Conservation (phyloP, 1,284 basidiomycete species). For the Porodaedalea pini region DNA sequence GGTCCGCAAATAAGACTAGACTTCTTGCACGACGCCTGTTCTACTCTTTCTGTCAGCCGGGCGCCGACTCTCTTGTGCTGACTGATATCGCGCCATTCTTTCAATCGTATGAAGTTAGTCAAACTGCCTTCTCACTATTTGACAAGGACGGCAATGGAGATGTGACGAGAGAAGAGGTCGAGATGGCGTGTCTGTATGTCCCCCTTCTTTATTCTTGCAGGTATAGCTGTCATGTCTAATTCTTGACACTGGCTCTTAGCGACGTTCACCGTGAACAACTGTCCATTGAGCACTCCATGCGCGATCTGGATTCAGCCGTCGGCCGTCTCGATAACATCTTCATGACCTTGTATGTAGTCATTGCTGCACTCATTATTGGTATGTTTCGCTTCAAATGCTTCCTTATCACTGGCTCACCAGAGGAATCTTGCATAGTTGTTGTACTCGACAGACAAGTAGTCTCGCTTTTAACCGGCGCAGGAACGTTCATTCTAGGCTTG, state of each 20-base stretch:
- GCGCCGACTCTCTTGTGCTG: constrained; percentile 56
- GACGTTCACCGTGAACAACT: constrained; percentile 85
- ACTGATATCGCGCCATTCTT: constrained; percentile 78
- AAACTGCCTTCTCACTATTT: constrained; percentile 68
- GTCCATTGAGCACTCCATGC: constrained; percentile 84
- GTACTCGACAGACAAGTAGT: constrained; percentile 64
- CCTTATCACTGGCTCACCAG: background rate
- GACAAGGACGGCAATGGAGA: constrained; percentile 86
- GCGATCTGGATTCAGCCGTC: constrained; percentile 87
- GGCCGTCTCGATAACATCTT: constrained; percentile 74
- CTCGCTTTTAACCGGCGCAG: constrained; percentile 75
- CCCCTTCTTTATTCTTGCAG: background rate
- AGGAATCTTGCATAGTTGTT: constrained; percentile 19
- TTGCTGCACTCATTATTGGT: constrained; percentile 68
- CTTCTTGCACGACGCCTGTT: constrained; percentile 81
- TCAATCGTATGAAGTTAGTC: constrained; percentile 61
- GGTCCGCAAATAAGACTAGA: constrained; percentile 80
- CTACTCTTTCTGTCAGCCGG: constrained; percentile 78
- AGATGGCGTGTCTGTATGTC: constrained; percentile 67
- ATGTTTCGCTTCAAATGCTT: constrained; percentile 57
- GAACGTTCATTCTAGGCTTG: constrained; percentile 78
- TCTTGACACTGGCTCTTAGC: constrained; percentile 31
- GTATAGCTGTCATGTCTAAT: background rate
- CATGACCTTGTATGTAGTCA: constrained; percentile 63
- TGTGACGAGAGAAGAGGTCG: constrained; percentile 69